Evolutionary conservation across 164 flowering plant species (phyloP).

Genomic region (Warburgia ugandensis): DNA sequence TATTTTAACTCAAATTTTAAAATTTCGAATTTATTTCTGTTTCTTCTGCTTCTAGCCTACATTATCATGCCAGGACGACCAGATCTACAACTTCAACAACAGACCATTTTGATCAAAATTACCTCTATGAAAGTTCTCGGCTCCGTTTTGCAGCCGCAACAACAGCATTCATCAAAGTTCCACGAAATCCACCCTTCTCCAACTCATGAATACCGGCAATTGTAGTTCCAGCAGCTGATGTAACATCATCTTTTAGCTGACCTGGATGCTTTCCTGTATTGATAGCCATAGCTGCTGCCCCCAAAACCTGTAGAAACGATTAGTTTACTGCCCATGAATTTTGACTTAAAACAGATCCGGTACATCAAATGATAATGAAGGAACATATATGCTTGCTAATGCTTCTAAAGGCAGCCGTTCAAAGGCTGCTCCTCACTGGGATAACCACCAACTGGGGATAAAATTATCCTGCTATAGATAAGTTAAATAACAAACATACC

Average conservation of each 20-base stretch:
- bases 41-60: not conserved
- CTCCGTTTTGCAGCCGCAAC: conserved; percentile 77
- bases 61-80: not conserved
- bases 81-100: not conserved
- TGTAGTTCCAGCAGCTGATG: conserved; percentile 96
- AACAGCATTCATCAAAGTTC: conserved; percentile 74
- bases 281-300: conserved; percentile 83
- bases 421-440: too few species aligned
- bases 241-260: conserved; percentile 85
- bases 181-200: conserved; percentile 83
- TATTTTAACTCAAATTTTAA: too few species aligned
- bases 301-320: conserved; percentile 52
- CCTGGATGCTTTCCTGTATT: conserved; percentile 80
- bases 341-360: not conserved
- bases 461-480: too few species aligned
- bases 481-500: too few species aligned
- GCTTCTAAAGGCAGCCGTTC: too few species aligned
- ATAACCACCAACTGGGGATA: too few species aligned
- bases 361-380: too few species aligned
- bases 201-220: conserved; percentile 86
- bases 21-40: not conserved
- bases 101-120: not conserved
- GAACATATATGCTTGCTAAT: too few species aligned
- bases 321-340: not conserved
- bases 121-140: conserved; percentile 43